Evolutionary conservation across 257 asterid species (phyloP), one percentile per base, ranked within the genome.

Genomic region (Linderniella brevidens): DNA sequence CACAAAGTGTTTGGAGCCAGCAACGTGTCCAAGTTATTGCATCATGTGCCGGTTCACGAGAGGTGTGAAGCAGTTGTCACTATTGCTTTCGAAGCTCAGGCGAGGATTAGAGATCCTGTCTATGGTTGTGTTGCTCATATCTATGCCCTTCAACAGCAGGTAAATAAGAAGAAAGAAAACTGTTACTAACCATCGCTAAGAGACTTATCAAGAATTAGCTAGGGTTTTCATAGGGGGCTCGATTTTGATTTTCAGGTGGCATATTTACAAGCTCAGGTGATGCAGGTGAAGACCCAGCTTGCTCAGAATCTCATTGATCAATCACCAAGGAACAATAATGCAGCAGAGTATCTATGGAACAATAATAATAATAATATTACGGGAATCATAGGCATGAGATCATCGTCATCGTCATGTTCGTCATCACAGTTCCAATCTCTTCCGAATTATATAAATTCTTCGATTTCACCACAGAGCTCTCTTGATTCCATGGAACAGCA

Each of bases 1-100:
- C 97, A 87, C 47, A 87, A 87, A 64, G 97, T 87, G 55, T 87
- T 87, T 40, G 97, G 97, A 1, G 97, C 97, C 0, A 82, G 97
- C 74, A 87, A 87, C 38, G 92, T 80, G 5, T 79, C 97, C 1
- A 87, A 87, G 57, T 51, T 87, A 49, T 53, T 87, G 52, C 53
- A 64, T 43, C 95, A 82, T 52, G 72, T 82, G 15, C 93, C 95
- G 0, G 79, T 58, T 5, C 61, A 58, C 5, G 92, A 86, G 14
- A 75, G 97, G 0, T 68, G 79, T 3, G 94, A 86, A 49, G 87
- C 94, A 7, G 94, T 82, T 25, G 84, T 79, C 13, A 77, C 97
- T 47, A 82, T 86, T 40, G 71, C 92, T 35, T 86, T 82, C 58
- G 97, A 86, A 68, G 97, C 97, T 59, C 97, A 82, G 48, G 93